Base-by-base conservation (phyloP, 1,284 basidiomycete genomes). In the Leccinum griseonigrum region DNA sequence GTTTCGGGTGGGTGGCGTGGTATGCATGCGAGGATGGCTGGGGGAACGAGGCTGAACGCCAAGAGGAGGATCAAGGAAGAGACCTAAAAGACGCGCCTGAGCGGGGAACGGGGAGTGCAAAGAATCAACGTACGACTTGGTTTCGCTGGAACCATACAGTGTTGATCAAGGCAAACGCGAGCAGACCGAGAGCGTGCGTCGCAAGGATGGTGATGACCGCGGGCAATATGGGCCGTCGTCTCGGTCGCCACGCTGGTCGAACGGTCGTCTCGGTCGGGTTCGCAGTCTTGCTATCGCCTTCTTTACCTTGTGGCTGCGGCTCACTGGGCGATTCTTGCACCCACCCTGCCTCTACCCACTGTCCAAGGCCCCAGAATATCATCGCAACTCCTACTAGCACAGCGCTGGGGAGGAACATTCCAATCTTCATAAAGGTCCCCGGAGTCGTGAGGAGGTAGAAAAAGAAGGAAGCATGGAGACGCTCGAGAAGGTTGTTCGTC, bases 401-500 rank as follows among this genome's bases (percentile, higher is more conserved):
- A 0, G 85, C 91, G 58, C 92, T 92, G 0, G 95, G 94, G 3
- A 98, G 83, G 74, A 94, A 98, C 70, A 83, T 86, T 0, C 94
- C 95, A 16, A 97, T 94, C 69, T 95, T 93, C 69, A 95, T 82
- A 77, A 97, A 97, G 1, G 81, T 82, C n/a, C 84, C 83, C 0
- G 91, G 85, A 29, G 82, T 82, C 4, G 91, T 86, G 62, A 96
- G 78, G 62, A 98, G 82, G 77, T 95, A 98, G 77, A 98, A 95
- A 79, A 97, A 97, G 77, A 96, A 95, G 1, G 94, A 96, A 4
- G 95, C 95, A 74, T 98, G 95, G 26, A 98, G 85, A 13, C 95
- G 87, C 72, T 98, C 95, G 11, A 97, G 83, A 7, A 97, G 83
- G 72, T 98, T 98, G 76, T 97, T 97, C 72, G 88, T 86, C 9